A percentile compares a stretch with the other conserved stretches of the same genome.
Conservation (phyloP, 306 rosid species). For the Sophora flavescens region DNA sequence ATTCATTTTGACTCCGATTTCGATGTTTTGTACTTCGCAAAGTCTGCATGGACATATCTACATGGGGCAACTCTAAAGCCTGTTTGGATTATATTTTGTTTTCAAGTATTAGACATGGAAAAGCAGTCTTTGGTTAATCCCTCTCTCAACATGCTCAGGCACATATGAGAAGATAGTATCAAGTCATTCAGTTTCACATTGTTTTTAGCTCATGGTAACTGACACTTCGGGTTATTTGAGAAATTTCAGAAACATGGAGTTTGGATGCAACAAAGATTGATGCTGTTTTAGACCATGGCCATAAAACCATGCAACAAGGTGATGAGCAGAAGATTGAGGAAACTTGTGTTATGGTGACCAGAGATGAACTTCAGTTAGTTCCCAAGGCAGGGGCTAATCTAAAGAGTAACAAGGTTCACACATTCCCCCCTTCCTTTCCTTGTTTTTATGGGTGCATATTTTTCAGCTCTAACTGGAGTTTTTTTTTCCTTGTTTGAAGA, state of each 20-base stretch:
- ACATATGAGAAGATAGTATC: not conserved
- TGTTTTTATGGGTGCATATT: not conserved
- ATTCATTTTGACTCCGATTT: not conserved
- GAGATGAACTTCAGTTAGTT: slow-evolving; percentile 58
- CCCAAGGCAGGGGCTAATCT: slow-evolving; percentile 41
- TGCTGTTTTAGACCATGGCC: slow-evolving; percentile 41
- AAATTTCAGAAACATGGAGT: slow-evolving; percentile 49
- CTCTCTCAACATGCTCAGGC: slow-evolving; percentile 17
- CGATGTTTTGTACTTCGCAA: not conserved
- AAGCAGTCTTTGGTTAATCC: slow-evolving; percentile 3
- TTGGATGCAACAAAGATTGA: slow-evolving; percentile 46
- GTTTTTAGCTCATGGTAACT: slow-evolving; percentile 35
- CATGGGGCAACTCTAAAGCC: slow-evolving; percentile 14
- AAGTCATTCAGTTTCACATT: slow-evolving; percentile 29
- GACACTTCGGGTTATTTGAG: slow-evolving; percentile 40
- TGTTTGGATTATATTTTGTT: slow-evolving; percentile 10
- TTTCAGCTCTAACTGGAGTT: slow-evolving; percentile 33
- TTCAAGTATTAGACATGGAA: slow-evolving; percentile 7
- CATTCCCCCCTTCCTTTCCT: not conserved
- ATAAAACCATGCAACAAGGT: slow-evolving; percentile 45
- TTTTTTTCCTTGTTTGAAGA: slow-evolving; percentile 46
- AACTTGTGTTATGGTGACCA: slow-evolving; percentile 74
- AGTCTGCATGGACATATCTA: slow-evolving; percentile 9
- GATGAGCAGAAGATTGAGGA: slow-evolving; percentile 61
- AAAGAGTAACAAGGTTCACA: slow-evolving; percentile 66